phyloP scores from a whole-genome alignment of 345 rosid genomes.

The Xanthoceras sorbifolium region DNA sequence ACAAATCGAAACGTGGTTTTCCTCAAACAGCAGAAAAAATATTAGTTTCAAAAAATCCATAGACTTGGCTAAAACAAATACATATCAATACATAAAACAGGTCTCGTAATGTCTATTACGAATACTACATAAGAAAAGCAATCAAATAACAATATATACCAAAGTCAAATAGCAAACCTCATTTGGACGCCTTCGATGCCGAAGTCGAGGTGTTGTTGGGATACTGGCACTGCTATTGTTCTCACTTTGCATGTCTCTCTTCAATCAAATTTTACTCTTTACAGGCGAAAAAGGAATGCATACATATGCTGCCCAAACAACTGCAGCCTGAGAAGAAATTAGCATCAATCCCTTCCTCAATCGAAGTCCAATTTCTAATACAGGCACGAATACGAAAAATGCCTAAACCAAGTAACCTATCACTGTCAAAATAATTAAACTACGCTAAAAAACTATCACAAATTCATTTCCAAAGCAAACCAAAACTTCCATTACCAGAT shows the following conservation, averaged over 20 bases:
- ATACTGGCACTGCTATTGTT: slow-evolving; percentile 32
- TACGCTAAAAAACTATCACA: neutral
- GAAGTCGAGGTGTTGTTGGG: slow-evolving; percentile 57
- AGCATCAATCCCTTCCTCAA: neutral
- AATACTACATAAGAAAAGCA: neutral
- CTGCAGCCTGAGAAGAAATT: slow-evolving; percentile 6
- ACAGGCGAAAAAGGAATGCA: slow-evolving; percentile 10
- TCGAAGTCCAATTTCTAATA: neutral
- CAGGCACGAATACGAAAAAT: no score
- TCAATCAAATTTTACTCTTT: slow-evolving; percentile 17
- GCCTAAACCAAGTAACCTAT: neutral
- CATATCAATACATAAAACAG: neutral
- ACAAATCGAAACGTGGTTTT: neutral
- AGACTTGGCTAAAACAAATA: neutral
- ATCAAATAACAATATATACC: neutral
- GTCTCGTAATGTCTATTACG: neutral
- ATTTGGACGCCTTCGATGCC: slow-evolving; percentile 69
- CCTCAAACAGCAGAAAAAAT: neutral
- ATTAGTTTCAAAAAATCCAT: neutral
- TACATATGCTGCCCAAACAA: neutral
- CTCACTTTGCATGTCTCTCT: slow-evolving; percentile 65
- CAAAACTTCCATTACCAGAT: slow-evolving; percentile 7
- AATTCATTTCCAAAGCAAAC: neutral
- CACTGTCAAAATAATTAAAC: neutral
- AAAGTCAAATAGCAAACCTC: slow-evolving; percentile 52